These are phyloP conservation scores for Dalbergia oliveri DNA, from an alignment of 306 rosid species.

Conservation along the genomic window DNA sequence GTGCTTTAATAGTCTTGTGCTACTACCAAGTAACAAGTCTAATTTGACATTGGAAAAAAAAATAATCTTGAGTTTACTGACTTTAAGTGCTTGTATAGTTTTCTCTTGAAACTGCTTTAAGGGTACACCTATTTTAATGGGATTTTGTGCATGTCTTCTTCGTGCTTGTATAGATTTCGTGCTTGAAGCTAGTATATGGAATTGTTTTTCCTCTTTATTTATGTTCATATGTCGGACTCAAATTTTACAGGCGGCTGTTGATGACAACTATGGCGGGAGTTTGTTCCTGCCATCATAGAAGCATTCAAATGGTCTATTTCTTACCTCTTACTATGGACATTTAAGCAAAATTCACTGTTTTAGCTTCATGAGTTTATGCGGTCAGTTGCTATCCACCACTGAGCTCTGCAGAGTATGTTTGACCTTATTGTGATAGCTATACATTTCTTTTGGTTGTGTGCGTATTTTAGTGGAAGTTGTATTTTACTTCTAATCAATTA, in stretches of 20 bases:
- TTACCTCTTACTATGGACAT: conserved; percentile 33
- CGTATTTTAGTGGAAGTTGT: conserved; percentile 32
- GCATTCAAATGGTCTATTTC: conserved; percentile 25
- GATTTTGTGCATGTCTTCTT: conserved; percentile 20
- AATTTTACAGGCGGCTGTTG: conserved; percentile 68
- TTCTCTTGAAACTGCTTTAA: background rate
- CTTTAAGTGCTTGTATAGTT: background rate
- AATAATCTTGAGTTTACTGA: too few species aligned
- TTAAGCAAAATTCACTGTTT: conserved; percentile 19
- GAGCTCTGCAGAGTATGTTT: conserved; percentile 43
- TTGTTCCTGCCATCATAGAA: conserved; percentile 58
- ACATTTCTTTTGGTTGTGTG: conserved; percentile 24
- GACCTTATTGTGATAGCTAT: conserved; percentile 21
- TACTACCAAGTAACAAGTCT: background rate
- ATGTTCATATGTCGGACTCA: conserved; percentile 18
- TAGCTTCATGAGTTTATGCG: conserved; percentile 33
- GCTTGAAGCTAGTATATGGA: conserved; percentile 26
- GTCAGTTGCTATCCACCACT: conserved; percentile 23
- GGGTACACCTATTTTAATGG: conserved; percentile 16
- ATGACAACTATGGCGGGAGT: conserved; percentile 84
- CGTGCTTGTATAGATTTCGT: too few species aligned
- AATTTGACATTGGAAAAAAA: background rate
- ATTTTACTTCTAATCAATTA: conserved; percentile 27
- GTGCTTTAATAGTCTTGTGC: background rate
- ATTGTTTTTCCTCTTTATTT: background rate